Evolutionary conservation across 2,329 filamentous ascomycete genomes (phyloP), one percentile per base, ranked within the genome.

Genomic region (Stemphylium beticola): DNA sequence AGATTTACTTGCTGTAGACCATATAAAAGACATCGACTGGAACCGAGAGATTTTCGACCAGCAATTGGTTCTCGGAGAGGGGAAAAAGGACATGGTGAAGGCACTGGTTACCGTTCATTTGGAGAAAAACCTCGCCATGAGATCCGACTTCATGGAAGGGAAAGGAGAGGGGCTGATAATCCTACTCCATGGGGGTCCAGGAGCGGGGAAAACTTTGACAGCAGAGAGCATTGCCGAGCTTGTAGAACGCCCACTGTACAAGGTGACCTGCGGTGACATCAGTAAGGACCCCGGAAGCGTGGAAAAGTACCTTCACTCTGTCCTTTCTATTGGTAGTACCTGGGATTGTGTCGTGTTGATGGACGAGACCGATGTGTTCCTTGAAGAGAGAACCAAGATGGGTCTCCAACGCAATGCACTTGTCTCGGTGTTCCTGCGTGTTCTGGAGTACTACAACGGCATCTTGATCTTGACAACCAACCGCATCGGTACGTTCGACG

Each of bases 331-430:
- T 10, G 43, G 58, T 2, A 55, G 41, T 0, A 51, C 33, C 8
- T 84, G 79, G 71, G 79, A 78, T 10, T 83, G 79, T 29, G 46
- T 86, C 2, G 77, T 31, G 9, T 53, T 65, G 0, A 47, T 63
- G 5, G 62, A 63, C n/a, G 58, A 65, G 24, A 60, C 62, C 1
- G 60, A 86, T 48, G 81, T 85, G 10, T 86, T 84, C 67, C 78
- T 86, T 4, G 81, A 84, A 67, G 68, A 77, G 42, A 79, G 83
- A 2, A 57, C 24, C 2, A 29, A 47, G 15, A 42, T 34, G 1
- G 60, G 59, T 22, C 20, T 68, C 1, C 51, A 64, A 18, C 49
- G 63, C 5, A 68, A 67, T 31, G 58, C 62, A 2, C 46, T 67
- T 1, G 60, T 69, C 1, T 65, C 58, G 2, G 59, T 68, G 2